phyloP scores from a whole-genome alignment of 108 stramenopile genomes.

The Cylindrotheca fusiformis region DNA sequence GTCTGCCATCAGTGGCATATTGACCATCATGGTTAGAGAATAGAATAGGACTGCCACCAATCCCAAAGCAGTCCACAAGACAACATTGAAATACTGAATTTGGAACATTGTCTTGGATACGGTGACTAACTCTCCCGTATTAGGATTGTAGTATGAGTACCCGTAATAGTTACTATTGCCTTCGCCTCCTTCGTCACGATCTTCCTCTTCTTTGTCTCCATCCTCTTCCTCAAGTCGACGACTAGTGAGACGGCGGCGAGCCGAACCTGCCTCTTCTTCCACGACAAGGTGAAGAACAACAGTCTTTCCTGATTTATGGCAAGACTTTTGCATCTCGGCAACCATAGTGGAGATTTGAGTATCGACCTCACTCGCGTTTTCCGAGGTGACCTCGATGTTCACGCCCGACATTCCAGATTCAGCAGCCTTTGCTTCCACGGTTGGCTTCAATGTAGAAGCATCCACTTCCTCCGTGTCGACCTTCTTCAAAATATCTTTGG shows the following conservation, averaged over 20 bases:
- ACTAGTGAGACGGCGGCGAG: constrained; percentile 22
- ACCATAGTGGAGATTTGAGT: constrained; percentile 48
- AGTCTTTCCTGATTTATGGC: constrained; percentile 44
- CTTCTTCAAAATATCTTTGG: constrained; percentile 25
- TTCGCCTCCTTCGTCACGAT: constrained; percentile 21
- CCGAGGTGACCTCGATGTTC: constrained; percentile 43
- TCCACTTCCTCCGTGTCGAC: constrained; percentile 8
- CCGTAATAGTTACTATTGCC: constrained; percentile 43
- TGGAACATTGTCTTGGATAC: constrained; percentile 86
- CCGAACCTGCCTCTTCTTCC: constrained; percentile 52
- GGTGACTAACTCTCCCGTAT: constrained; percentile 52
- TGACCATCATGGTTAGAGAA: constrained; percentile 60
- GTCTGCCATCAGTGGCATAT: constrained; percentile 82
- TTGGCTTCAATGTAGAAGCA: constrained; percentile 9
- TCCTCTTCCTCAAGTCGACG: constrained; percentile 59
- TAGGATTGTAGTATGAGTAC: constrained; percentile 61
- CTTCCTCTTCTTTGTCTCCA: constrained; percentile 21
- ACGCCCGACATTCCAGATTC: constrained; percentile 48
- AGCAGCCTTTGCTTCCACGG: constrained; percentile 26
- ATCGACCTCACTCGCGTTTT: constrained; percentile 51
- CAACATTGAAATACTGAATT: constrained; percentile 88
- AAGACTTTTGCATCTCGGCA: constrained; percentile 34
- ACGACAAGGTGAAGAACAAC: constrained; percentile 78
- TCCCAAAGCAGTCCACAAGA: constrained; percentile 80
- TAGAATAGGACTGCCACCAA: constrained; percentile 55